Conservation (phyloP, 352 stramenopile genomes). For the Aphanomyces astaci region DNA sequence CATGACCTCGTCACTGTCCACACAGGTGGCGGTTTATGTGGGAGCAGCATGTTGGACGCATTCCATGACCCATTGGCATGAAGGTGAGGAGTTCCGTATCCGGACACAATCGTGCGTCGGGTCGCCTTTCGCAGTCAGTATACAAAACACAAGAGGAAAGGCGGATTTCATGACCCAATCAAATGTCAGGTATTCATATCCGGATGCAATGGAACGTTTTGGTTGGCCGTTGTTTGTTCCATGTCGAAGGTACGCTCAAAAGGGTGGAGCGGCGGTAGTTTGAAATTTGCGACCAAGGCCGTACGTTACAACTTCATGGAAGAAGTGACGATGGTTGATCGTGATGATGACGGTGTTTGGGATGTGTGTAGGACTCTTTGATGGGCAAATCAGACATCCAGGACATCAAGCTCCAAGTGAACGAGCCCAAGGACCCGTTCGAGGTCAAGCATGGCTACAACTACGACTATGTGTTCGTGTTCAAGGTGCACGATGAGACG, state of each 20-base stretch:
- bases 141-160: not conserved
- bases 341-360: not conserved
- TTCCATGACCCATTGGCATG: too few relatives aligned
- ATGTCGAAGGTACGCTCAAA: constrained; percentile 11
- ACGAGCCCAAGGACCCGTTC: constrained; percentile 53
- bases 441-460: constrained; percentile 60
- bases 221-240: not conserved
- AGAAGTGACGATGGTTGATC: too few relatives aligned
- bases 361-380: not conserved
- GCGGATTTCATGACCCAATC: not conserved
- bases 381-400: constrained; percentile 4
- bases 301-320: too few relatives aligned
- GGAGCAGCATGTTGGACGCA: too few relatives aligned
- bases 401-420: constrained; percentile 27
- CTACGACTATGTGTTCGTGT: constrained; percentile 75
- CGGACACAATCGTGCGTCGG: not conserved
- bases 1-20: too few relatives aligned
- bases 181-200: not conserved
- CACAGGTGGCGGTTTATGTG: too few relatives aligned
- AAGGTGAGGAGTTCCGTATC: too few relatives aligned
- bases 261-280: constrained; percentile 6
- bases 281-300: not conserved
- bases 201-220: constrained; percentile 15
- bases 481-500: constrained; percentile 71
- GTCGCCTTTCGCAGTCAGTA: not conserved